Percentiles rank a stretch among this genome's conserved stretches.
These are phyloP conservation scores for Ilyonectria mors-panacis DNA, from an alignment of 2,329 filamentous ascomycete species.

Conservation along the genomic window DNA sequence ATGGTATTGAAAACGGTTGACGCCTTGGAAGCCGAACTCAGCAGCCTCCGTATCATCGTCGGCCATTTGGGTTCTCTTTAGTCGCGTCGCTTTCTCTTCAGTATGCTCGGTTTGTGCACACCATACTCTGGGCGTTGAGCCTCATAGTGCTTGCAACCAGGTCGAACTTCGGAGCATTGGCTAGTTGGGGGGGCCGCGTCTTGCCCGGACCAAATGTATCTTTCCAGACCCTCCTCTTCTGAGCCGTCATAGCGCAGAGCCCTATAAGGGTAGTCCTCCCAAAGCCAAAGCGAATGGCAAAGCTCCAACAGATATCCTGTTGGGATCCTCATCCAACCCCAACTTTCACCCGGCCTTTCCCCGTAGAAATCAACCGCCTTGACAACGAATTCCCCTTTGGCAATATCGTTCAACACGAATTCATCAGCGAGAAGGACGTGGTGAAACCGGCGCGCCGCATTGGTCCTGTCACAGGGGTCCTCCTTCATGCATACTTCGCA, in stretches of 20 bases:
- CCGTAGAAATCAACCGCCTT: too few relatives aligned
- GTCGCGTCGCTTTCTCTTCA: too few relatives aligned
- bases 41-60: background rate
- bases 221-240: conserved; percentile 20
- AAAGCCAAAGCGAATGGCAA: conserved; percentile 24
- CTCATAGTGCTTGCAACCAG: background rate
- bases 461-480: conserved; percentile 5
- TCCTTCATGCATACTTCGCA: conserved; percentile 12
- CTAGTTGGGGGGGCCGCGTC: background rate
- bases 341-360: too few relatives aligned
- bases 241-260: background rate
- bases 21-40: conserved; percentile 1
- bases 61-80: background rate
- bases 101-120: background rate
- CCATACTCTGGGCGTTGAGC: background rate
- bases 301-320: conserved; percentile 30
- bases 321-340: conserved; percentile 23
- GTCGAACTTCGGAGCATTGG: conserved; percentile 5
- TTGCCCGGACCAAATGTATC: conserved; percentile 25
- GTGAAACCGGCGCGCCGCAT: background rate
- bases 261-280: background rate
- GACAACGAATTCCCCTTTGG: background rate
- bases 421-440: conserved; percentile 24
- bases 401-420: conserved; percentile 20
- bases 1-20: background rate